phyloP scores from a whole-genome alignment of 176 grass and related monocot genomes.

The Avena atlantica region DNA sequence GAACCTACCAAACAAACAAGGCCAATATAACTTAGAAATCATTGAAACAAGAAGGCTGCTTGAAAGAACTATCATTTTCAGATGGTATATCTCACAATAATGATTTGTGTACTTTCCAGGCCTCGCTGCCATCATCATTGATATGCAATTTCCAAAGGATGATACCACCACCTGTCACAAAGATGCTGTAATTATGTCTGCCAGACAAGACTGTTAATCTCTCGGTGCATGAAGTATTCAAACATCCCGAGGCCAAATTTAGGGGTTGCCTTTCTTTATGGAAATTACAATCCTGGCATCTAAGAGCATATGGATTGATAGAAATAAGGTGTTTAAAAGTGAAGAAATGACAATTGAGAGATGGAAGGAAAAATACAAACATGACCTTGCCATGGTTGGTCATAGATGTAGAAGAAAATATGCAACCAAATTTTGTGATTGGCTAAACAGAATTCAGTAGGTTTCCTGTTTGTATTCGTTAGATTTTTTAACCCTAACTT shows the following conservation, averaged over 20 bases:
- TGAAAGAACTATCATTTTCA: slow-evolving; percentile 1
- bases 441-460: not conserved
- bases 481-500: not conserved
- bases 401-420: not conserved
- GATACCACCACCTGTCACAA: slow-evolving; percentile 75
- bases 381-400: not conserved
- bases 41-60: slow-evolving; percentile 20
- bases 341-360: not conserved
- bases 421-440: not conserved
- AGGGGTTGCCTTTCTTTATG: not conserved
- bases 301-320: not conserved
- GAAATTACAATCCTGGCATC: not conserved
- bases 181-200: not conserved
- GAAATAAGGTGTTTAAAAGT: slow-evolving; percentile 10
- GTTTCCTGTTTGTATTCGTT: not conserved
- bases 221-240: too few species aligned
- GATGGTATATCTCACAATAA: slow-evolving; percentile 60
- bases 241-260: not conserved
- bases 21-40: not conserved
- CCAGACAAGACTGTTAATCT: not conserved
- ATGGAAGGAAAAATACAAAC: not conserved
- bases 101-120: slow-evolving; percentile 83
- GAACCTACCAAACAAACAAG: slow-evolving; percentile 62
- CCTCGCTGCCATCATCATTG: slow-evolving; percentile 41
- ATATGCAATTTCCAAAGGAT: slow-evolving; percentile 72